Evolutionary conservation across 257 asterid species (phyloP).

Genomic region (Solanum bulbocastanum): DNA sequence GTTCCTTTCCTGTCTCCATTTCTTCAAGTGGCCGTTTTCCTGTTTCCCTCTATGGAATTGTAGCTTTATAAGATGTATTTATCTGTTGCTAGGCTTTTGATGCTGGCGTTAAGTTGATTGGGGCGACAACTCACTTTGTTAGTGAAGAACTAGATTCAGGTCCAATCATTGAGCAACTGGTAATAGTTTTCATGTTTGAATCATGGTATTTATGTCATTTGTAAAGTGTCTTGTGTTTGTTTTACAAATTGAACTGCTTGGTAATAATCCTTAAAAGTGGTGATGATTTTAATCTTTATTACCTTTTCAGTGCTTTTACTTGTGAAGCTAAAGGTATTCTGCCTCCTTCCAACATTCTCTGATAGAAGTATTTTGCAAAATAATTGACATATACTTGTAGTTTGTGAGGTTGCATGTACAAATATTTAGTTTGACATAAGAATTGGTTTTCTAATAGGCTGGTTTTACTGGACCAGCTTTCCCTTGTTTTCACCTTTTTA

Average conservation of each 20-base stretch:
- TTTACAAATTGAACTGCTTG: neutral
- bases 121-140: slow-evolving; percentile 93
- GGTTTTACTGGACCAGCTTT: neutral
- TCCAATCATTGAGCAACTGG: slow-evolving; percentile 97
- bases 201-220: neutral
- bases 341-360: neutral
- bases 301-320: neutral
- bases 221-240: neutral
- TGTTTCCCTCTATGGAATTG: neutral
- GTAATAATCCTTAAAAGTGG: neutral
- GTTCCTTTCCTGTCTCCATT: slow-evolving; percentile 22
- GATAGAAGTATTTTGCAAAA: neutral
- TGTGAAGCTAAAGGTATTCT: neutral
- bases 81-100: slow-evolving; percentile 66
- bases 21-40: neutral
- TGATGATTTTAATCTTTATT: neutral
- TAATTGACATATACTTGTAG: neutral
- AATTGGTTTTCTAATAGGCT: neutral
- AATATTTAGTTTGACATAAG: neutral
- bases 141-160: slow-evolving; percentile 91
- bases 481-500: neutral
- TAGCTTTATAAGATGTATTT: neutral
- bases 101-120: slow-evolving; percentile 90
- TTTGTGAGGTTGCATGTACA: neutral
- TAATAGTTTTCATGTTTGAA: slow-evolving; percentile 9